phyloP scores from a whole-genome alignment of 1,139 yeast species.

The Meyerozyma sp. region DNA sequence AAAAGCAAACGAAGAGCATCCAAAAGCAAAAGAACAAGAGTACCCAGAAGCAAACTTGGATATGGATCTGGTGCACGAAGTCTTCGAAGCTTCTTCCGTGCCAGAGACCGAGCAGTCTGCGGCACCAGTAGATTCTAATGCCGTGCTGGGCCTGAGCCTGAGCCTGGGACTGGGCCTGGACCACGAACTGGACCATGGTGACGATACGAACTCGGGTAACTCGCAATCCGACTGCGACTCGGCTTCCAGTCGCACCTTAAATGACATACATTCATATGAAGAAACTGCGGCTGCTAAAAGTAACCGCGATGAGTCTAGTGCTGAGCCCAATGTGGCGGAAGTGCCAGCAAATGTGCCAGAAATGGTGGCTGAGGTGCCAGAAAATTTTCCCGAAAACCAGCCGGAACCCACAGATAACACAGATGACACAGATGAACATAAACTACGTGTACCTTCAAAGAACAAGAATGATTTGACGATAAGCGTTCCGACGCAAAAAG shows the following conservation, averaged over 20 bases:
- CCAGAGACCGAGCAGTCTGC: neutral
- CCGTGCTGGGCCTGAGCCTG: neutral
- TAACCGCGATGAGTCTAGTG: neutral
- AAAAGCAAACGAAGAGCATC: too few relatives aligned
- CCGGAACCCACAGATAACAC: too few relatives aligned
- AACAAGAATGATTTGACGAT: neutral
- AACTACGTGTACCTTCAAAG: neutral
- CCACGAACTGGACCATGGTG: neutral
- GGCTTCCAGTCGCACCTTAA: neutral
- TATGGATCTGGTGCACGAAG: neutral
- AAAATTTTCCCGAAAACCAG: too few relatives aligned
- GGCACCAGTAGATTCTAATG: slow-evolving; percentile 7
- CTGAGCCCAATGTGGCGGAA: neutral
- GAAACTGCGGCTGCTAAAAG: neutral
- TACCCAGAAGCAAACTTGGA: slow-evolving; percentile 1
- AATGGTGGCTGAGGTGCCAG: neutral
- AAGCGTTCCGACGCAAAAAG: neutral
- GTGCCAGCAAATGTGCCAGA: neutral
- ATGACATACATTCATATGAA: neutral
- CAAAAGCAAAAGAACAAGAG: neutral
- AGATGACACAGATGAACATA: too few relatives aligned
- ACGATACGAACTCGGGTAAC: neutral
- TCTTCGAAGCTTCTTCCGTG: neutral
- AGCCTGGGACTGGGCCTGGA: neutral
- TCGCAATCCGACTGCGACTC: neutral